phyloP scores from a whole-genome alignment of 495 filamentous ascomycete species.

The Xylaria longipes region DNA sequence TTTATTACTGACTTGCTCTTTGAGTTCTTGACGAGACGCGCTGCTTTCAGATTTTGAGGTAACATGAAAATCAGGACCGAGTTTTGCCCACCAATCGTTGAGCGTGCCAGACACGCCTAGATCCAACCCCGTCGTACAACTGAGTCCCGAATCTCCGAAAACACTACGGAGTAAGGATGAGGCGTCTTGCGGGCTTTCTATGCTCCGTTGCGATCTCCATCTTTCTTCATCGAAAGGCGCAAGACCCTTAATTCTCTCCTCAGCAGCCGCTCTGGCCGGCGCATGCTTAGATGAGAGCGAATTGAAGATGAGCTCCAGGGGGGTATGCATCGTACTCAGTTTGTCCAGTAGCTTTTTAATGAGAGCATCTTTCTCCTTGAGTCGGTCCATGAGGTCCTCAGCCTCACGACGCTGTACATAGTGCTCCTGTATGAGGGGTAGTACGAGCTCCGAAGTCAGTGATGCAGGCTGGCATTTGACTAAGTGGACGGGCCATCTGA shows the following conservation, averaged over 20 bases:
- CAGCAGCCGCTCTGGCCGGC: constrained; percentile 51
- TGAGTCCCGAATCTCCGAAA: constrained; percentile 43
- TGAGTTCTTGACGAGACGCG: constrained; percentile 16
- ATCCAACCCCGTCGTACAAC: constrained; percentile 31
- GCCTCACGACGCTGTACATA: constrained; percentile 57
- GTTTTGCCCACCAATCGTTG: constrained; percentile 58
- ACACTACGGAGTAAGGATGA: constrained; percentile 43
- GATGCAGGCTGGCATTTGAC: constrained; percentile 58
- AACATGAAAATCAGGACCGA: constrained; percentile 35
- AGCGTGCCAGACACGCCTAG: constrained; percentile 41
- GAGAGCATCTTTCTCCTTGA: constrained; percentile 80
- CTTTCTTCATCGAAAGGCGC: constrained; percentile 55
- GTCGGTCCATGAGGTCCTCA: constrained; percentile 59
- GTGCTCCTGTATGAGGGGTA: constrained; percentile 71
- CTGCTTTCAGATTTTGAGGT: constrained; percentile 25
- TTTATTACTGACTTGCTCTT: background rate
- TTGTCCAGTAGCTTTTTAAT: constrained; percentile 80
- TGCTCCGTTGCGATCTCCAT: constrained; percentile 51
- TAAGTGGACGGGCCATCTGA: constrained; percentile 73
- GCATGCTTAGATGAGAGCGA: constrained; percentile 61
- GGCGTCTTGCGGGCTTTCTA: constrained; percentile 43
- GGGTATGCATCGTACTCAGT: constrained; percentile 70
- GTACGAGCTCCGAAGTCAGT: constrained; percentile 66
- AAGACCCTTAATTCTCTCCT: constrained; percentile 62
- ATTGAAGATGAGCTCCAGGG: constrained; percentile 74